A percentile compares a stretch with the other conserved stretches of the same genome.
phyloP scores from a whole-genome alignment of 2,329 filamentous ascomycete genomes.

The Cladobotryum mycophilum region DNA sequence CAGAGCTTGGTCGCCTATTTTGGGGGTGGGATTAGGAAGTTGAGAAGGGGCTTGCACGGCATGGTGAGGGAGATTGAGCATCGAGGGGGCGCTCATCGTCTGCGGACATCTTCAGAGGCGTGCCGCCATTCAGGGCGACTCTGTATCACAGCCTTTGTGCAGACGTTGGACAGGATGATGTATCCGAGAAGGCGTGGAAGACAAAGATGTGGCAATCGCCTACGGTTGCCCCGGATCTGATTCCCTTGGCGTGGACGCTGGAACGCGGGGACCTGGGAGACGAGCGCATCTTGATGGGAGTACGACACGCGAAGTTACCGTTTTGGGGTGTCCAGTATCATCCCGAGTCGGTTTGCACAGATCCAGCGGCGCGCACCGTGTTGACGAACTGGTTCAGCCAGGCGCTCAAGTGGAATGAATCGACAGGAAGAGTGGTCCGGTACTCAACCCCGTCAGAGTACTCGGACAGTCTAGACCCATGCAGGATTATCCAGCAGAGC shows the following conservation, averaged over 20 bases:
- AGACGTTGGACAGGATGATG: slow-evolving; percentile 44
- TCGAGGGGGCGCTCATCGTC: slow-evolving; percentile 12
- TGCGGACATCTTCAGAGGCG: slow-evolving; percentile 58
- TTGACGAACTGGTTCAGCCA: slow-evolving; percentile 70
- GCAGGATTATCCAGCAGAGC: slow-evolving; percentile 7
- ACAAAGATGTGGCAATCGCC: slow-evolving; percentile 34
- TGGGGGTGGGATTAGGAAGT: slow-evolving; percentile 58
- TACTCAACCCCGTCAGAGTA: slow-evolving; percentile 2
- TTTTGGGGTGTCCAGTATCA: slow-evolving; percentile 90
- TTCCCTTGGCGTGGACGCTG: slow-evolving; percentile 58
- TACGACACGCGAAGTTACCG: slow-evolving; percentile 60
- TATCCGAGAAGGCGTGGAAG: slow-evolving; percentile 31
- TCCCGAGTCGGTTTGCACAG: slow-evolving; percentile 82
- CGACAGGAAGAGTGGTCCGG: slow-evolving; percentile 13
- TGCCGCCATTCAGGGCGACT: slow-evolving; percentile 60
- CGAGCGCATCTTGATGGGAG: slow-evolving; percentile 67
- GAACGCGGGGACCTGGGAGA: slow-evolving; percentile 29
- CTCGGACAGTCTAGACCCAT: slow-evolving; percentile 19
- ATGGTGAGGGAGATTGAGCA: slow-evolving; percentile 67
- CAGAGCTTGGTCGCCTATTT: slow-evolving; percentile 70
- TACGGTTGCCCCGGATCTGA: slow-evolving; percentile 32
- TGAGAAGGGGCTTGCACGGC: slow-evolving; percentile 74
- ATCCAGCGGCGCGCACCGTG: slow-evolving; percentile 55
- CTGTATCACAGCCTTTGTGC: slow-evolving; percentile 66
- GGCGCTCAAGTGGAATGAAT: slow-evolving; percentile 54